phyloP scores from a whole-genome alignment of 345 rosid species.

The Rhizophora mangle region DNA sequence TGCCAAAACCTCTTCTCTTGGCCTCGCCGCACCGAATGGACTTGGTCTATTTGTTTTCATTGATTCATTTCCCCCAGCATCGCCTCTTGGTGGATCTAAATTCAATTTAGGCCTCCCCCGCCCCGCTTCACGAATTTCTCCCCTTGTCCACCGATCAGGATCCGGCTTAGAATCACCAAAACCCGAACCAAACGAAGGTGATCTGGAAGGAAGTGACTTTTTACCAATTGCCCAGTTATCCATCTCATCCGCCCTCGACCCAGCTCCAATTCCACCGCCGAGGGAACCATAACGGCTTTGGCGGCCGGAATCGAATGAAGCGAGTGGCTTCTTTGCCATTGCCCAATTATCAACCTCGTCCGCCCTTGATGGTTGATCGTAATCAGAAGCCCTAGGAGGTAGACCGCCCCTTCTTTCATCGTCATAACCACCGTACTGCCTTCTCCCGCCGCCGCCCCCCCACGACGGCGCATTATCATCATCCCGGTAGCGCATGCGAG shows the following conservation, averaged over 20 bases:
- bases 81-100: conserved; percentile 61
- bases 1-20: conserved; percentile 86
- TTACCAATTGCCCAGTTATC: conserved; percentile 76
- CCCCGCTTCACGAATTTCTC: conserved; percentile 27
- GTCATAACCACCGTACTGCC: conserved; percentile 69
- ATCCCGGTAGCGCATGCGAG: conserved; percentile 44
- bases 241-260: conserved; percentile 77
- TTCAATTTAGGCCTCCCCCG: conserved; percentile 67
- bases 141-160: conserved; percentile 66
- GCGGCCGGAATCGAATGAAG: conserved; percentile 54
- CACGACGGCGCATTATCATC: conserved; percentile 52
- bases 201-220: conserved; percentile 45
- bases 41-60: conserved; percentile 59
- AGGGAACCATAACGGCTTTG: conserved; percentile 55
- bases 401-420: conserved; percentile 74
- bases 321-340: conserved; percentile 51
- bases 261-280: conserved; percentile 34
- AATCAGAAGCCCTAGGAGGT: conserved; percentile 73
- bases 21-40: conserved; percentile 94
- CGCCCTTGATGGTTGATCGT: conserved; percentile 80
- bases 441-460: conserved; percentile 55
- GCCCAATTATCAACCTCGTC: conserved; percentile 95
- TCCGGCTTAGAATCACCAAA: conserved; percentile 54
- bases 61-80: conserved; percentile 36
- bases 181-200: conserved; percentile 65